Evolutionary conservation across 352 stramenopile genomes (phyloP), one percentile per base, ranked within the genome.

Genomic region (Phytopythium montanum): DNA sequence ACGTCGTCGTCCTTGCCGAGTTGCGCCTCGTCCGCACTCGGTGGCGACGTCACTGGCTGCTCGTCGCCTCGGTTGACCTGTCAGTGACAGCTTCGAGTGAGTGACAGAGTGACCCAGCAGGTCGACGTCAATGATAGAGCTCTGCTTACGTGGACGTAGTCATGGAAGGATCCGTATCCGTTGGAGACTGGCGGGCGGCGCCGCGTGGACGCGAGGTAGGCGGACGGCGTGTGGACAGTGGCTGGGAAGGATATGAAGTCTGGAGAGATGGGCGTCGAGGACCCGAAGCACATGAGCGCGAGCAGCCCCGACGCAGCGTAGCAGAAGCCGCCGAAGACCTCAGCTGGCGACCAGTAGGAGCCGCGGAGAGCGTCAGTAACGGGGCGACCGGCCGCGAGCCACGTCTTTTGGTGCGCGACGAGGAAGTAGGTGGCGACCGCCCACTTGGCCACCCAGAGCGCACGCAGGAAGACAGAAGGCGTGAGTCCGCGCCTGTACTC

Each of bases 361-460:
- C 28, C 23, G 36, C 28, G 56, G 31, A 46, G 39, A 18, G 50
- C 33, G 59, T 49, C 29, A 16, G 38, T 61, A 28, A 58, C 60
- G 21, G 60, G 59, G 4, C 59, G 26, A 5, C 46, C 2, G 41
- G 67, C 64, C 9, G n/a, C 44, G n/a, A 61, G 19, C 39, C 45
- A 55, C 21, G 25, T 23, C 45, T 64, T 48, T 53, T 80, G 62
- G 41, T 83, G 62, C 38, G 61, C 53, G 14, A 89, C 66, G 26
- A 91, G 57, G 41, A 73, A 69, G 52, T 71, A 78, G 6, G 80
- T 76, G 2, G 63, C 59, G 19, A 75, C 56, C 46, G 86, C 59
- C 77, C 81, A 92, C 56, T 79, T 83, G 44, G 74, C 31, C 8
- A 85, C 36, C 81, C 81, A 92, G 41, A 88, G 87, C 33, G 71